These are phyloP conservation scores for Extremus antarcticus DNA, from an alignment of 495 filamentous ascomycete genomes.

Conservation along the genomic window DNA sequence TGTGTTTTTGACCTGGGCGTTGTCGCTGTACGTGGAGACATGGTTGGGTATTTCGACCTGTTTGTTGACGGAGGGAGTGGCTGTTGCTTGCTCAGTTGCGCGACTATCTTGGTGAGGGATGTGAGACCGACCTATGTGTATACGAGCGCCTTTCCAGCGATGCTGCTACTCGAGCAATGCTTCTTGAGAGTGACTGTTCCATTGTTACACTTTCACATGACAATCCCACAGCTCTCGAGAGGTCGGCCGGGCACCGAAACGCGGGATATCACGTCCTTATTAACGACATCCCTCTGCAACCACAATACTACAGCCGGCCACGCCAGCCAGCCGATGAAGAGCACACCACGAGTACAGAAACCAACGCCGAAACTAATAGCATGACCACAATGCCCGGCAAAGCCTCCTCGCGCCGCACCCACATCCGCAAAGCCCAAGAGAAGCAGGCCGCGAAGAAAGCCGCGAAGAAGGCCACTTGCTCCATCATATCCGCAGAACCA, in stretches of 20 bases:
- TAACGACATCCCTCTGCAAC: too few relatives aligned
- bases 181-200: background rate
- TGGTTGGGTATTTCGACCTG: too few relatives aligned
- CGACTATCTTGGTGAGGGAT: background rate
- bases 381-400: background rate
- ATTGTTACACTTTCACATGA: background rate
- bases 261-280: too few relatives aligned
- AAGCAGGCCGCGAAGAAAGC: background rate
- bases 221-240: too few relatives aligned
- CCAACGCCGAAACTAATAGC: too few relatives aligned
- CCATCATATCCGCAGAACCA: background rate
- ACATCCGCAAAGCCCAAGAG: background rate
- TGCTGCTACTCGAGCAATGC: background rate
- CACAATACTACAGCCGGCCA: too few relatives aligned
- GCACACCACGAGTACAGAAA: too few relatives aligned
- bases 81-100: background rate
- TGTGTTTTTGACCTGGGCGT: background rate
- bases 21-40: background rate
- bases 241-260: too few relatives aligned
- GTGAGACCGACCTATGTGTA: background rate
- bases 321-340: too few relatives aligned
- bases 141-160: background rate
- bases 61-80: too few relatives aligned
- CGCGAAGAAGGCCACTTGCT: background rate
- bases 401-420: background rate